Conservation (phyloP, 768 basidiomycete genomes). For the Lactarius quietus region DNA sequence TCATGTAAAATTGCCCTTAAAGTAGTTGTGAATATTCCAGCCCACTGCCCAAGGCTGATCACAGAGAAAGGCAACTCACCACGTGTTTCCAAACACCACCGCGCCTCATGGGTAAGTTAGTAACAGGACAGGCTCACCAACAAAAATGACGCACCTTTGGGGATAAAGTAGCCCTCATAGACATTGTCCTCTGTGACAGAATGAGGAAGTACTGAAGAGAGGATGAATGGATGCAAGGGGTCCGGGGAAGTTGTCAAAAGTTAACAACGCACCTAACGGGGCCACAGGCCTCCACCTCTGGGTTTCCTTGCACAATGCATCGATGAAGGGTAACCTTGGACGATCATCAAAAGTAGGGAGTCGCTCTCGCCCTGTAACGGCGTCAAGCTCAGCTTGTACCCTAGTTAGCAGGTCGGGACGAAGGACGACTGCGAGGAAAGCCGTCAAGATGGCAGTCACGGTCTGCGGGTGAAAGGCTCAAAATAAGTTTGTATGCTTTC, state of each 20-base stretch:
- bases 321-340: constrained; percentile 27
- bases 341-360: constrained; percentile 32
- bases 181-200: constrained; percentile 26
- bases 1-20: constrained; percentile 29
- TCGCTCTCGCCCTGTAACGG: constrained; percentile 27
- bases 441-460: constrained; percentile 26
- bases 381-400: constrained; percentile 33
- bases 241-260: not conserved
- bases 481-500: not conserved
- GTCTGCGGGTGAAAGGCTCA: constrained; percentile 20
- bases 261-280: constrained; percentile 25
- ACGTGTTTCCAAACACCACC: not conserved
- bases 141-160: constrained; percentile 24
- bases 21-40: not conserved
- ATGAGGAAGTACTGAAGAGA: constrained; percentile 26
- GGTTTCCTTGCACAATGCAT: constrained; percentile 29
- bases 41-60: not conserved
- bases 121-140: not conserved
- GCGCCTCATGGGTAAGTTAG: not conserved
- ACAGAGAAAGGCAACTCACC: not conserved
- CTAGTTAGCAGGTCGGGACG: constrained; percentile 29
- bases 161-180: constrained; percentile 31
- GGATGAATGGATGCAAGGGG: not conserved
- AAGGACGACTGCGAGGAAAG: constrained; percentile 30
- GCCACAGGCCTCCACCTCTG: constrained; percentile 28